Percentiles rank a stretch among this genome's conserved stretches.
Conservation (phyloP, 352 stramenopile species). For the Globisporangium viniferum region DNA sequence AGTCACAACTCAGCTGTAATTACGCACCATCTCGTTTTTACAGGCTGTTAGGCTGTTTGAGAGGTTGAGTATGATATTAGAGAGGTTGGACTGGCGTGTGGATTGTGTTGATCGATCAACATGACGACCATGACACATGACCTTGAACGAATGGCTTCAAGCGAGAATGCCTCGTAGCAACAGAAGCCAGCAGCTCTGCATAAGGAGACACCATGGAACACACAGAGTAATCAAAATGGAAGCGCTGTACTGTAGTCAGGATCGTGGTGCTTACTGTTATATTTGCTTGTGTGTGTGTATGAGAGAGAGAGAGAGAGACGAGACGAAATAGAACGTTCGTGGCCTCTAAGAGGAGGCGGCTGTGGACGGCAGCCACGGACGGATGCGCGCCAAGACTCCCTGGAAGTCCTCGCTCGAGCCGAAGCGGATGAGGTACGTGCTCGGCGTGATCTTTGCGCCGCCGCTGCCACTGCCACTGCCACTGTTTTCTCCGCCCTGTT, state of each 20-base stretch:
- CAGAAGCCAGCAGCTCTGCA: not conserved
- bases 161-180: not conserved
- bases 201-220: not conserved
- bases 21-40: not conserved
- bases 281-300: not conserved
- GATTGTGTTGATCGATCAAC: not conserved
- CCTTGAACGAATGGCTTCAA: not conserved
- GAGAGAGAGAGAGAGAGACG: not conserved
- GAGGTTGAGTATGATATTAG: not conserved
- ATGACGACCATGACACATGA: not conserved
- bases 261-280: conserved; percentile 6
- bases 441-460: conserved; percentile 41
- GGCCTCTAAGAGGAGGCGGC: conserved; percentile 10
- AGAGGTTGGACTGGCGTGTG: not conserved
- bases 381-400: conserved; percentile 42
- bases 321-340: not conserved
- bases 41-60: not conserved
- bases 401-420: conserved; percentile 56
- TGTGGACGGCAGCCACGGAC: conserved; percentile 32
- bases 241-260: not conserved
- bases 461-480: not conserved
- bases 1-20: not conserved
- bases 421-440: conserved; percentile 73
- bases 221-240: not conserved
- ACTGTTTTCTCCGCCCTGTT: not conserved